A percentile compares a stretch with the other conserved stretches of the same genome.
Evolutionary conservation across 352 stramenopile species (phyloP).

Genomic region (Globisporangium paddicum): DNA sequence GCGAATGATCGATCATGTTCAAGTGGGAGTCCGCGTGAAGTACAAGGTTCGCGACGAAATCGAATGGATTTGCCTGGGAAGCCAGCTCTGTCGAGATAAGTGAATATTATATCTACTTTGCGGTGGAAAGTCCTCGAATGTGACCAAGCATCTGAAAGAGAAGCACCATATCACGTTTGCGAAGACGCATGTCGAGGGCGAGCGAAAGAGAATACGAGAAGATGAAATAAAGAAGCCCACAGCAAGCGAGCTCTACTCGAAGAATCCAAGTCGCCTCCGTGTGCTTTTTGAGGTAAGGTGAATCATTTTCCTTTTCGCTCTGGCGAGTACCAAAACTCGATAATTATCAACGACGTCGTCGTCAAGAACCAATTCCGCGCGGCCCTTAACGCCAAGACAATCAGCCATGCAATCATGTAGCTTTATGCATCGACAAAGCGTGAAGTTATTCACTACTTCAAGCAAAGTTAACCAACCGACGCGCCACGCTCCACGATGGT

Average conservation of each 20-base stretch:
- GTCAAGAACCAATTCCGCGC: not conserved
- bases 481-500: not conserved
- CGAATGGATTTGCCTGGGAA: not conserved
- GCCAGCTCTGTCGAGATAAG: not conserved
- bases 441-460: not conserved
- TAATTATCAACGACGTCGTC: not conserved
- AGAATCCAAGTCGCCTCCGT: not conserved
- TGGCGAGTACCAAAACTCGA: not conserved
- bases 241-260: not conserved
- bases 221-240: not conserved
- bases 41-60: not conserved
- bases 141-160: not conserved
- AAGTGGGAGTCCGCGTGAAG: slow-evolving; percentile 1
- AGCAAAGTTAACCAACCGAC: not conserved
- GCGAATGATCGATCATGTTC: not conserved
- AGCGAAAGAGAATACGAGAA: not conserved
- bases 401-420: not conserved
- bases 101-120: not conserved
- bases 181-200: not conserved
- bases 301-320: not conserved
- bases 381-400: not conserved
- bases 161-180: not conserved
- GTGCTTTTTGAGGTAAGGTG: not conserved
- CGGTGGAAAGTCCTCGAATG: not conserved
- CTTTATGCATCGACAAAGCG: not conserved